A percentile compares a stretch with the other conserved stretches of the same genome.
These are phyloP conservation scores for Eimeria praecox DNA, from an alignment of 169 alveolate species.

Conservation along the genomic window DNA sequence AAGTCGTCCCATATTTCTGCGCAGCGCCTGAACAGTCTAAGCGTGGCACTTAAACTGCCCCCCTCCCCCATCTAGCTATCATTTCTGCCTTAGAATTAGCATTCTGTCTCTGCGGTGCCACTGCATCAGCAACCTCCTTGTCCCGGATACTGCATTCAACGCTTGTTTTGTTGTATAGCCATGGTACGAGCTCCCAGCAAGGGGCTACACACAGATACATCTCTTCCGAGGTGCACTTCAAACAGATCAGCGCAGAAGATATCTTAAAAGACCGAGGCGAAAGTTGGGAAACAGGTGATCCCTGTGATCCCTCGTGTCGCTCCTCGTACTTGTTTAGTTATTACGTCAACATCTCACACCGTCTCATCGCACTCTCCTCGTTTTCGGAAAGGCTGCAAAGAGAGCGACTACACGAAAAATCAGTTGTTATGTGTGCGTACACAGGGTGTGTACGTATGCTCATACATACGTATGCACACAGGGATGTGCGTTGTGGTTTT, in stretches of 20 bases:
- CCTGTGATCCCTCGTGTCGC: neutral
- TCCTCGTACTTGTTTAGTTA: neutral
- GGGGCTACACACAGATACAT: neutral
- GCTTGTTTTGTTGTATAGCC: neutral
- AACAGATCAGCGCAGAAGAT: neutral
- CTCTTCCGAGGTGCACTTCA: neutral
- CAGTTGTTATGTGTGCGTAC: constrained; percentile 3
- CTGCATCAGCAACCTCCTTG: neutral
- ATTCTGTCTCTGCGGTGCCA: neutral
- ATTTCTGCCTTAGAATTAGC: neutral
- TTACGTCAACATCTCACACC: constrained; percentile 12
- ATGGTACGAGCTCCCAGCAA: neutral
- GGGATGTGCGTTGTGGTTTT: neutral
- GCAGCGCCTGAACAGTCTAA: constrained; percentile 1
- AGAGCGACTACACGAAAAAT: constrained; percentile 54
- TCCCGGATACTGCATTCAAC: neutral
- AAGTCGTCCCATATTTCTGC: neutral
- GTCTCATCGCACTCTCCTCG: constrained; percentile 23
- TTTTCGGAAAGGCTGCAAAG: neutral
- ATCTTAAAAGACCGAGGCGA: constrained; percentile 17
- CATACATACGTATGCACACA: neutral
- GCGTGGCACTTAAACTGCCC: neutral
- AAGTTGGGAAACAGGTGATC: neutral
- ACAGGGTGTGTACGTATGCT: neutral
- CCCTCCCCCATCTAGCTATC: neutral